Evolutionary conservation across 2,329 filamentous ascomycete genomes (phyloP).

Genomic region (Xylariaceae sp.): DNA sequence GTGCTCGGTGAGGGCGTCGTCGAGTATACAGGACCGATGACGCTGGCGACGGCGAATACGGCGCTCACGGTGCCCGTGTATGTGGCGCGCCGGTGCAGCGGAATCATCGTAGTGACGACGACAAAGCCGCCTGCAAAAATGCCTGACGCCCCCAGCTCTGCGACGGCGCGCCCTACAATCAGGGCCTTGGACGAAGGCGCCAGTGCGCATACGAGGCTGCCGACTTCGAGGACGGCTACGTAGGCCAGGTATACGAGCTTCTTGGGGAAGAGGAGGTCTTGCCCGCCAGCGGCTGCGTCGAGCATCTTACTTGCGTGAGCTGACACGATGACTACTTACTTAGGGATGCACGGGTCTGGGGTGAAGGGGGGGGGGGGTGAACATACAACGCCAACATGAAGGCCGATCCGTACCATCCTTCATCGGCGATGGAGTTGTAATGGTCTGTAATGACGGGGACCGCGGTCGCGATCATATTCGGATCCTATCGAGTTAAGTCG

Average conservation of each 20-base stretch:
- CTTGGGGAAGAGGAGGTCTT: too few species aligned
- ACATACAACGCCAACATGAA: too few species aligned
- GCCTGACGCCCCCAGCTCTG: slow-evolving; percentile 37
- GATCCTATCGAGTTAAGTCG: neutral
- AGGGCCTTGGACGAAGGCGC: slow-evolving; percentile 41
- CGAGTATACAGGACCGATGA: slow-evolving; percentile 25
- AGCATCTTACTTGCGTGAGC: too few species aligned
- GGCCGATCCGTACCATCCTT: too few species aligned
- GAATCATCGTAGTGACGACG: slow-evolving; percentile 23
- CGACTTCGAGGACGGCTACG: slow-evolving; percentile 33
- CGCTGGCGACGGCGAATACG: slow-evolving; percentile 24
- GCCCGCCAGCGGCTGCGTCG: too few species aligned
- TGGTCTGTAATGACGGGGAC: neutral
- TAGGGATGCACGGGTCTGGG: too few species aligned
- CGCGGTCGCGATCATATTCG: neutral
- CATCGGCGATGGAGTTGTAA: too few species aligned
- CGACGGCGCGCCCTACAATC: slow-evolving; percentile 42
- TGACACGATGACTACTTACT: too few species aligned
- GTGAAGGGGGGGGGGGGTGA: too few species aligned
- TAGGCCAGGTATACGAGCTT: too few species aligned
- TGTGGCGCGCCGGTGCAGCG: slow-evolving; percentile 14
- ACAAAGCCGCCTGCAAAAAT: slow-evolving; percentile 25
- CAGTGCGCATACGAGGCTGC: slow-evolving; percentile 40
- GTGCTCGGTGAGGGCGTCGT: slow-evolving; percentile 25
- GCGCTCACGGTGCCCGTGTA: slow-evolving; percentile 23